Evolutionary conservation across 495 filamentous ascomycete species (phyloP), one percentile per base, ranked within the genome.

Genomic region (Letharia columbiana): DNA sequence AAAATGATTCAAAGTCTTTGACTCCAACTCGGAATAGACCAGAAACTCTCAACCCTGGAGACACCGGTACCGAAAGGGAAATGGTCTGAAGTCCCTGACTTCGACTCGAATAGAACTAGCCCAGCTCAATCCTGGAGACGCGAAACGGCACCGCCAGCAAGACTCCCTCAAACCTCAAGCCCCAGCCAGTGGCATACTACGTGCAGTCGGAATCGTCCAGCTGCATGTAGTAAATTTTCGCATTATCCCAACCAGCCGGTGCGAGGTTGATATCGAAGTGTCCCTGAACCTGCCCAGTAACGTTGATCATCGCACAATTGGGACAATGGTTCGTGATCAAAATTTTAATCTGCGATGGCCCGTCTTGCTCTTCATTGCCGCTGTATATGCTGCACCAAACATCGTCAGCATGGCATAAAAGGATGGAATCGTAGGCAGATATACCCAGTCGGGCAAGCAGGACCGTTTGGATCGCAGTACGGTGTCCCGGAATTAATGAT

Each of bases 271-370:
- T 67, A 33, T 69, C 68, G 50, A 69, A 63, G 6, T 69, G 68
- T 13, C 61, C 65, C 52, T 45, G 39, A 0, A 67, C 60, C 56
- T 59, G 58, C 33, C 54, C 54, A 1, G 6, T 12, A 17, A 57
- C 54, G 10, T 10, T 57, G 31, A 57, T 4, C 54, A 57, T 57
- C 17, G 37, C 28, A 23, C 68, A 69, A 57, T 69, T 52, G 33
- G 60, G 44, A 40, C 68, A 69, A 39, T 69, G 68, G 50, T 69
- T 69, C 41, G 60, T 63, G 23, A 69, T 69, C 40, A 66, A 12
- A 37, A 69, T 40, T 17, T 66, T 69, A 20, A 69, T 69, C 23
- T 66, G 12, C 52, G 56, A 11, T 0, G 64, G 64, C n/a, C 68
- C 64, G 4, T 23, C 37, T 44, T 69, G 68, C 13, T 41, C 37